Conservation (phyloP, 2,329 filamentous ascomycete species). For the Paecilomyces sp. region DNA sequence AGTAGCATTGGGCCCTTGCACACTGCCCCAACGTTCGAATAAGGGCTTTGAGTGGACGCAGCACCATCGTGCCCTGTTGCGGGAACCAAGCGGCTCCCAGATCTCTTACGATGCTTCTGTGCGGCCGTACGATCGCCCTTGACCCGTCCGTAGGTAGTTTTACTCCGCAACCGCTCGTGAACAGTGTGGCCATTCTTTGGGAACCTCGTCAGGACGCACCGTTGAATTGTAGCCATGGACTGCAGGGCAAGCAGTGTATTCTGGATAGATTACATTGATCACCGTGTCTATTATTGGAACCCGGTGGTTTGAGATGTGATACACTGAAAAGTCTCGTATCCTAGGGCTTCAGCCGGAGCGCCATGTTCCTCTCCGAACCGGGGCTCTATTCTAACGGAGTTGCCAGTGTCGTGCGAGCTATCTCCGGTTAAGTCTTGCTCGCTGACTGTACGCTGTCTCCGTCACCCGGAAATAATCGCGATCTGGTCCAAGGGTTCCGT, state of each 20-base stretch:
- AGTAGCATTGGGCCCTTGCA: background rate
- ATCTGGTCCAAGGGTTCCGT: background rate
- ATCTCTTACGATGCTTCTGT: background rate
- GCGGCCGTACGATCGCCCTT: background rate
- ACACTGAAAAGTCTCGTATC: background rate
- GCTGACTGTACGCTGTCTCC: background rate
- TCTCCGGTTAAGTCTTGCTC: background rate
- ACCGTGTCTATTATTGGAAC: background rate
- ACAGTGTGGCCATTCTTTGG: background rate
- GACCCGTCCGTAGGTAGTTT: background rate
- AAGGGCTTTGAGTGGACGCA: background rate
- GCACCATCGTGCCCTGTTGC: background rate
- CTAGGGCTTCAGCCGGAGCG: background rate
- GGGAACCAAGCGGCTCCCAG: background rate
- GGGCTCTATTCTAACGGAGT: background rate
- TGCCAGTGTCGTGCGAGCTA: background rate
- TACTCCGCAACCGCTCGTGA: background rate
- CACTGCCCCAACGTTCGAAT: background rate
- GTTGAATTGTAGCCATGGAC: no score
- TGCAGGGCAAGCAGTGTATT: background rate
- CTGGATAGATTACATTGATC: background rate
- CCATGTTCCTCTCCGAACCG: background rate
- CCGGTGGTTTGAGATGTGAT: background rate
- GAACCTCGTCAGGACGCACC: background rate
- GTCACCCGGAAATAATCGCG: background rate